Base-by-base conservation (phyloP, 1,139 yeast genomes). In the Taphrina pruni region DNA sequence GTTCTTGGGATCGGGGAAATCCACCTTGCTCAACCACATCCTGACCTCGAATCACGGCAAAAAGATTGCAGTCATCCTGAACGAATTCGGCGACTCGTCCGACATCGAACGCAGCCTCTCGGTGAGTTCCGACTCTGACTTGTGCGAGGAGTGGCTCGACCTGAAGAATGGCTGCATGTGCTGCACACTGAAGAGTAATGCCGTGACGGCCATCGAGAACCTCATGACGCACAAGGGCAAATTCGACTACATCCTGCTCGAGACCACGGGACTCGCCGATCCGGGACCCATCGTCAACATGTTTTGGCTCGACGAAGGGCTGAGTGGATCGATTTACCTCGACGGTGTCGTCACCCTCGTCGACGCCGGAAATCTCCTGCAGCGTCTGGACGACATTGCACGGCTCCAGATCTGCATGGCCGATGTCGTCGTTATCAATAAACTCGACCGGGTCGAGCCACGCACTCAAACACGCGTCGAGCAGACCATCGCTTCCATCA, bases 231-330 rank as follows among this genome's bases (percentile, higher is more conserved):
- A 87, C 62, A 85, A 88, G 52, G 88, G 88, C 17, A 84, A 84
- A 69, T 93, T 94, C 71, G 99, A 95, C 77, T 90, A 94, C 76
- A 92, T 94, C 38, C 78, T 94, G 38, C 80, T 95, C 69, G 99
- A 94, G 77, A 95, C 99, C 0, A 91, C 97, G 0, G 99, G 99
- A 0, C 83, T 95, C n/a, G 99, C 99, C 0, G 98, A 94, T 76
- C 99, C 99, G 0, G 97, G 81, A 6, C 98, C 98, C 0, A 91
- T 94, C 48, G 97, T 97, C 8, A 86, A 87, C 73, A 94, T 94
- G 97, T 94, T 94, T 78, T 94, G 99, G 99, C 82, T 93, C 52
- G 99, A 94, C 77, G 95, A 90, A 46, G 97, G 94, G 0, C 81
- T 94, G 69, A 84, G 88, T 12, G 88, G 97, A 6, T 88, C 87